Evolutionary conservation across 495 filamentous ascomycete species (phyloP), one percentile per base, ranked within the genome.

Genomic region (Annulohypoxylon maeteangense): DNA sequence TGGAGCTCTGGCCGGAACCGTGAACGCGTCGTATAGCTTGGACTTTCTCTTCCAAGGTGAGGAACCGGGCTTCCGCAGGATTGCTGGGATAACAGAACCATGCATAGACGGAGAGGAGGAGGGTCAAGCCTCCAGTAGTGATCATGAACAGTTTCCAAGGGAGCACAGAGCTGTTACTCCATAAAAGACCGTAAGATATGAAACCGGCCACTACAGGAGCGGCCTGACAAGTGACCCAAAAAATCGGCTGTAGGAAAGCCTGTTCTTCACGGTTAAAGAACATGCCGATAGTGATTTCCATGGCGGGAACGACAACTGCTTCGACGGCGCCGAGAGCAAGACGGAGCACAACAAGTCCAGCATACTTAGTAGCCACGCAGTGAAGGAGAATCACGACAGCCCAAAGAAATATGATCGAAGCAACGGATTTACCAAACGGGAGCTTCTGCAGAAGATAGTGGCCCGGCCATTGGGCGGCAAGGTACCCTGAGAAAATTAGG

Each of bases 211-310:
- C 58, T n/a, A 61, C 45, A 42, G 58, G 58, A 18, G 58, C 58
- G 0, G 40, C 58, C 5, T 48, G 58, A n/a, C 58, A 61, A 22
- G 58, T 61, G 42, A 61, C n/a, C 58, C 58, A 61, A 34, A 61
- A 61, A 4, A 61, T 48, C 23, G 58, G 58, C 14, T 61, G 58
- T 16, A 61, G 42, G 34, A 61, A 61, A 16, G 58, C 58, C 22
- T 61, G 58, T 14, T 61, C 58, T 27, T 61, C 58, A 3, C 58
- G 58, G 16, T 61, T 61, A 29, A 61, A 61, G 42, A 61, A 61
- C 58, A 61, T 61, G 5, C 58, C 58, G 8, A 61, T 61, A 29
- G 58, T 61, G 29, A 61, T 61, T 20, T 61, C 58, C 58, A 61
- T 61, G 27, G 58, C 42, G 7, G 58, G 58, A 1, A 61, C 58